A percentile compares a stretch with the other conserved stretches of the same genome.
Evolutionary conservation across 148 eudicot species (phyloP).

Genomic region (Mesembryanthemum crystallinum): DNA sequence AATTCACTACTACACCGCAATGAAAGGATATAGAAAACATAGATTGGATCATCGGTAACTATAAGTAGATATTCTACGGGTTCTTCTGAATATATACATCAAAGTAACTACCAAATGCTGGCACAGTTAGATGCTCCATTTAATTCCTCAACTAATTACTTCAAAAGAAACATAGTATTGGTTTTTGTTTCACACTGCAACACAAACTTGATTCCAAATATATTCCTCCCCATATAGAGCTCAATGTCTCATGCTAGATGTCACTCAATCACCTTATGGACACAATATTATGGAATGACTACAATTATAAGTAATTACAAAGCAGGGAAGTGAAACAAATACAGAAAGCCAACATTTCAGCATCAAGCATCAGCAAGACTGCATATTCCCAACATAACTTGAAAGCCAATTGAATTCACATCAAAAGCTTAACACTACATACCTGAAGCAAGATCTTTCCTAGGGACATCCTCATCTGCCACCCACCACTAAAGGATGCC

Average conservation of each 20-base stretch:
- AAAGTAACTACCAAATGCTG: neutral
- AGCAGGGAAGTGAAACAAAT: neutral
- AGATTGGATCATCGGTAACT: no score
- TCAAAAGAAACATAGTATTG: neutral
- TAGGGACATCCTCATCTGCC: slow-evolving; percentile 99
- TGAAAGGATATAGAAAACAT: neutral
- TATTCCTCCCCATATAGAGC: neutral
- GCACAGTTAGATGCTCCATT: neutral
- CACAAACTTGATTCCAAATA: neutral
- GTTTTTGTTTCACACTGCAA: neutral
- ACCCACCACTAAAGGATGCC: slow-evolving; percentile 95
- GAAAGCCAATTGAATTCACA: neutral
- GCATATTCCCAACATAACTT: neutral
- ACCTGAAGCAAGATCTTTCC: slow-evolving; percentile 99
- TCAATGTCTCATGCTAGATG: neutral
- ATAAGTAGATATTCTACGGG: no score
- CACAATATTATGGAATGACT: neutral
- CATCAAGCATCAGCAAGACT: neutral
- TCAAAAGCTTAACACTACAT: neutral
- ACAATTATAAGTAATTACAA: neutral
- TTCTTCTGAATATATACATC: neutral
- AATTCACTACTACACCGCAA: slow-evolving; percentile 4
- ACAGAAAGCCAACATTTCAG: neutral
- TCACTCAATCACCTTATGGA: neutral
- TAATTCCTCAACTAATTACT: neutral